phyloP scores from a whole-genome alignment of 495 filamentous ascomycete genomes.

The Penicillium ucsense region DNA sequence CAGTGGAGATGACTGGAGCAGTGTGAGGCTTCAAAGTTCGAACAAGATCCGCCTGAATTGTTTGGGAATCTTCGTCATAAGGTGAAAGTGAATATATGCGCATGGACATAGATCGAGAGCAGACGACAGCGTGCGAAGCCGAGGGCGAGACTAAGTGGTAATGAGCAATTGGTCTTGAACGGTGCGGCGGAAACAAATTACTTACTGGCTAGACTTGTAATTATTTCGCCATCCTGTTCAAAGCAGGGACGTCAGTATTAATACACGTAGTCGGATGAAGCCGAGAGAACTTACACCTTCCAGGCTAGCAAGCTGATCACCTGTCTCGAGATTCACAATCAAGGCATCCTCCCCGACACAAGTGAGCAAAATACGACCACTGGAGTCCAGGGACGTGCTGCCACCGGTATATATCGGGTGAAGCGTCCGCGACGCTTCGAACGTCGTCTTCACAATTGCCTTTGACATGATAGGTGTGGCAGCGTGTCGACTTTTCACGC shows the following conservation, averaged over 20 bases:
- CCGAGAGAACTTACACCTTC: constrained; percentile 63
- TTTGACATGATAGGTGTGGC: constrained; percentile 33
- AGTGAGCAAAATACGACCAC: constrained; percentile 74
- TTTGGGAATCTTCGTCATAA: constrained; percentile 39
- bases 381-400: constrained; percentile 70
- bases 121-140: constrained; percentile 76
- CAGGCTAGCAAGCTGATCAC: constrained; percentile 70
- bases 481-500: constrained; percentile 13
- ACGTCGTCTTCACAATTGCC: constrained; percentile 65
- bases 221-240: constrained; percentile 76
- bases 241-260: constrained; percentile 9
- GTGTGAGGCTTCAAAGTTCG: constrained; percentile 84
- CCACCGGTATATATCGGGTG: constrained; percentile 93
- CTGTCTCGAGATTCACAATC: constrained; percentile 75
- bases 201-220: constrained; percentile 77
- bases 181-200: neutral
- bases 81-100: constrained; percentile 69
- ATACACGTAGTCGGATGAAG: neutral
- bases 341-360: constrained; percentile 83
- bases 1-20: constrained; percentile 74
- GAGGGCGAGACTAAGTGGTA: constrained; percentile 64
- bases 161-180: neutral
- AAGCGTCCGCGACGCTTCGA: constrained; percentile 68
- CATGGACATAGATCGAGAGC: constrained; percentile 91
- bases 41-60: constrained; percentile 55